Conservation (phyloP, 352 stramenopile genomes). For the Phytopythium ostracodes region DNA sequence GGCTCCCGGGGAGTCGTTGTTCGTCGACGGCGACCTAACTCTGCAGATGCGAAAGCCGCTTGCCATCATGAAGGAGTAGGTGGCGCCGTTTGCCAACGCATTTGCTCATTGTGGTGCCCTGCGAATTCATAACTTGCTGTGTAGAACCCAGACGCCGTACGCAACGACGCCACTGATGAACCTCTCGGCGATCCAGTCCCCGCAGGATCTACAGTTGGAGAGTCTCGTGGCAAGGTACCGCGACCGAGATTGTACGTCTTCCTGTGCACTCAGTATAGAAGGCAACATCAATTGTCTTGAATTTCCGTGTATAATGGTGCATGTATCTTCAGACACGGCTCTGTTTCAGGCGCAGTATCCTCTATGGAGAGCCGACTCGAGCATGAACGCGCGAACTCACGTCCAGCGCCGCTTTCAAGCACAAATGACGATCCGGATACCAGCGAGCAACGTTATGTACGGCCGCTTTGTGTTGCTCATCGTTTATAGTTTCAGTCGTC, state of each 20-base stretch:
- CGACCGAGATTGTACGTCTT: slow-evolving; percentile 45
- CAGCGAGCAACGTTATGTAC: slow-evolving; percentile 28
- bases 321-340: slow-evolving; percentile 20
- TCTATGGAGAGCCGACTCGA: slow-evolving; percentile 34
- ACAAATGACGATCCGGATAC: slow-evolving; percentile 40
- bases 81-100: slow-evolving; percentile 1
- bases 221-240: slow-evolving; percentile 33
- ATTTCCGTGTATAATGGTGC: background rate
- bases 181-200: slow-evolving; percentile 25
- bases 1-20: slow-evolving; percentile 28
- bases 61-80: slow-evolving; percentile 37
- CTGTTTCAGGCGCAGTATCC: slow-evolving; percentile 33
- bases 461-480: background rate
- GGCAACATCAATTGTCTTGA: background rate
- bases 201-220: slow-evolving; percentile 34
- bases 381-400: slow-evolving; percentile 3
- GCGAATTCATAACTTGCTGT: no score
- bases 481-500: background rate
- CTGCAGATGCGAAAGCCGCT: slow-evolving; percentile 45
- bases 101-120: no score
- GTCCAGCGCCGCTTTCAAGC: slow-evolving; percentile 25
- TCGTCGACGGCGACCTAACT: slow-evolving; percentile 57
- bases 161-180: slow-evolving; percentile 34
- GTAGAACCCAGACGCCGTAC: slow-evolving; percentile 40
- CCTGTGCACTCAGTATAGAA: background rate